Base-by-base conservation (phyloP, 257 asterid species). In the Coffea canephora region DNA sequence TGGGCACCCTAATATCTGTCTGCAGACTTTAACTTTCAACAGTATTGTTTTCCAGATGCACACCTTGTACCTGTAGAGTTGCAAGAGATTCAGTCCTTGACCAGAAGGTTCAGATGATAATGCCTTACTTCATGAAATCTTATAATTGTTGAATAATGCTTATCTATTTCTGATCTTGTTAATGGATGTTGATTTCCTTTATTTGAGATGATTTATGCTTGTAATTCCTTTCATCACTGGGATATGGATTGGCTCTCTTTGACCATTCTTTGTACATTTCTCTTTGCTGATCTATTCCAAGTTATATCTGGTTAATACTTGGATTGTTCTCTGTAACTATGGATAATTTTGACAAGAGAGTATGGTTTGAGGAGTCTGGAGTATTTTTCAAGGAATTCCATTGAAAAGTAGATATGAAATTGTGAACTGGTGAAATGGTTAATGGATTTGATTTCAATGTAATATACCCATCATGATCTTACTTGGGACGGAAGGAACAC, bases 11-110 rank as follows among this genome's bases (percentile, higher is more conserved):
- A 27, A 31, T 73, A 55, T 10, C 55, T 48, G 14, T 59, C 21
- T 39, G 41, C 41, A 16, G 25, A 59, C n/a, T 16, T 74, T 75
- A 15, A 14, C 21, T 59, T 74, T 21, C 16, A 5, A 21, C 10
- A 8, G 2, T 39, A 14, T 52, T 39, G 5, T 75, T 39, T 75
- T 41, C 1, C 78, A 75, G 78, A 75, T 95, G 97, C 99, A 78
- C 99, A 95, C 84, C 98, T 93, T 77, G 90, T 95, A 78, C 97
- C 98, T 2, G 93, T 93, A 50, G 98, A 95, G 84, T 83, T 95
- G 88, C 91, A 97, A 73, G 97, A 91, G 90, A 88, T 95, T 77
- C 91, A 93, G 79, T 85, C 94, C 75, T 84, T 92, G 87, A 89
- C 98, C 66, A 94, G 89, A 87, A 92, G 98, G 97, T 93, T 84